A percentile compares a stretch with the other conserved stretches of the same genome.
phyloP scores from a whole-genome alignment of 2,329 filamentous ascomycete species.

The Diaporthe helianthi region DNA sequence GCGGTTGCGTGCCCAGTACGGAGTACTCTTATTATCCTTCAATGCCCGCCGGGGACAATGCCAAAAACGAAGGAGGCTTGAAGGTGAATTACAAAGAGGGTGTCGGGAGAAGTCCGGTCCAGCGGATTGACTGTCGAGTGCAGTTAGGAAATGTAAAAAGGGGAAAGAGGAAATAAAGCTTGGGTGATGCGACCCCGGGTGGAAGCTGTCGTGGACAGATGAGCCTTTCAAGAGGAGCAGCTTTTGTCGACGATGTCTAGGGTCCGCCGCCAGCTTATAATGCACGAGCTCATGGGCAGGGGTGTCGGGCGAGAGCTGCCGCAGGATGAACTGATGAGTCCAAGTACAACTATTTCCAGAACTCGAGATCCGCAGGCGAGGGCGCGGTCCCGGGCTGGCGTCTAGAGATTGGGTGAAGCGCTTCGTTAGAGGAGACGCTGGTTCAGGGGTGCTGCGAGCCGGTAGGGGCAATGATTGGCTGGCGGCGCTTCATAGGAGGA shows the following conservation, averaged over 20 bases:
- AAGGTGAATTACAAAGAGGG: slow-evolving; percentile 11
- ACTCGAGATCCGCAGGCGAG: slow-evolving; percentile 25
- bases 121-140: slow-evolving; percentile 25
- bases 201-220: slow-evolving; percentile 29
- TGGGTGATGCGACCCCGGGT: slow-evolving; percentile 10
- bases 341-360: slow-evolving; percentile 31
- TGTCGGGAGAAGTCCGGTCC: slow-evolving; percentile 31
- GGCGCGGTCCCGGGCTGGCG: slow-evolving; percentile 30
- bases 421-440: slow-evolving; percentile 34
- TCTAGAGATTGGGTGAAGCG: slow-evolving; percentile 35
- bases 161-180: neutral
- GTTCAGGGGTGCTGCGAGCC: slow-evolving; percentile 4
- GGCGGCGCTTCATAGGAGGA: slow-evolving; percentile 27
- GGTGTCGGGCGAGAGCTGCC: slow-evolving; percentile 10
- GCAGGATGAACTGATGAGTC: slow-evolving; percentile 24
- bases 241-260: neutral
- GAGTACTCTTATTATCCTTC: slow-evolving; percentile 18
- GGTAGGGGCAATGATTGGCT: slow-evolving; percentile 32
- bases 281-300: slow-evolving; percentile 26
- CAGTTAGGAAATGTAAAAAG: neutral
- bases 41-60: slow-evolving; percentile 15
- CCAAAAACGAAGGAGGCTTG: slow-evolving; percentile 24
- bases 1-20: slow-evolving; percentile 3
- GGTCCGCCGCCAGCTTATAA: slow-evolving; percentile 24
- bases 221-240: neutral